These are phyloP conservation scores for Aspergillus pseudoterreus DNA, from an alignment of 2,329 filamentous ascomycete species.

Conservation along the genomic window DNA sequence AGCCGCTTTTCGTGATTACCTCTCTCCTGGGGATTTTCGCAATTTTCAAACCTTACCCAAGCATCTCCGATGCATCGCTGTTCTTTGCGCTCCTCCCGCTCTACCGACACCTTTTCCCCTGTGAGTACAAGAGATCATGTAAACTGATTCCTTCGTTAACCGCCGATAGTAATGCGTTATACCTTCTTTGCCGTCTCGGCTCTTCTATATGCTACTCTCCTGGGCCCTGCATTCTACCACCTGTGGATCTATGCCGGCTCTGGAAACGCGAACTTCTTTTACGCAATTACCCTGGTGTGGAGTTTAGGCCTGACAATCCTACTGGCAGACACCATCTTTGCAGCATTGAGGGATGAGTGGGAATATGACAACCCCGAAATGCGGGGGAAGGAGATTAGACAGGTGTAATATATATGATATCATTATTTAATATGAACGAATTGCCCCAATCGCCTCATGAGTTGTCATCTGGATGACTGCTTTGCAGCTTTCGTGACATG, in stretches of 20 bases:
- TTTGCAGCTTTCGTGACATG: conserved; percentile 35
- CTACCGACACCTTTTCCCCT: conserved; percentile 85
- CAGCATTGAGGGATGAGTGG: conserved; percentile 86
- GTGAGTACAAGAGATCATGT: conserved; percentile 45
- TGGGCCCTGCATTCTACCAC: conserved; percentile 94
- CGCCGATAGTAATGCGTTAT: conserved; percentile 73
- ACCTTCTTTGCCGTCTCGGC: conserved; percentile 81
- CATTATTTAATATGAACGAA: conserved; percentile 5
- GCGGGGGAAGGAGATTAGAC: conserved; percentile 79
- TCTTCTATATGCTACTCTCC: conserved; percentile 79
- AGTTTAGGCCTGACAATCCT: conserved; percentile 83
- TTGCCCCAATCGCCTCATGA: not conserved
- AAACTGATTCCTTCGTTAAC: conserved; percentile 25
- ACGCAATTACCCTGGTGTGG: conserved; percentile 98
- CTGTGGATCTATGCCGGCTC: conserved; percentile 98
- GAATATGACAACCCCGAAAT: conserved; percentile 88
- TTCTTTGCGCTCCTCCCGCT: conserved; percentile 80
- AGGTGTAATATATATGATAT: conserved; percentile 58
- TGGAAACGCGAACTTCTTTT: conserved; percentile 98
- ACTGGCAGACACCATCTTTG: conserved; percentile 83
- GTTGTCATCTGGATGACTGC: not conserved
- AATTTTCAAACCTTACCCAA: conserved; percentile 96
- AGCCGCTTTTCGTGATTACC: conserved; percentile 81
- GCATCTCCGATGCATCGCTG: conserved; percentile 81
- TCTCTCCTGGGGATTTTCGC: conserved; percentile 86